Evolutionary conservation across 1,139 yeast genomes (phyloP).

Genomic region (Suhomyces anneliseae): DNA sequence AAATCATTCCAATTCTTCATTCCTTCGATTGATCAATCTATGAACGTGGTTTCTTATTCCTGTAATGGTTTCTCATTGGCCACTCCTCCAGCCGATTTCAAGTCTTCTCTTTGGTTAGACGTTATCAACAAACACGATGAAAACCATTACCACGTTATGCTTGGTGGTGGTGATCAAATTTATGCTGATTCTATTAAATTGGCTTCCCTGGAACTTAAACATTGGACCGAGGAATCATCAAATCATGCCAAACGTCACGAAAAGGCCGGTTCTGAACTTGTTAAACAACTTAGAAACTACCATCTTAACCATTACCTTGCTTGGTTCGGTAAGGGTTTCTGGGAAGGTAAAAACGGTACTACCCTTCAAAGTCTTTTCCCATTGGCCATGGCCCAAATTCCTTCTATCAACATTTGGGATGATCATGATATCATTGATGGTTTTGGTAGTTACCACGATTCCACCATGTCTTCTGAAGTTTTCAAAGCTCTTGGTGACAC

Average conservation of each 20-base stretch:
- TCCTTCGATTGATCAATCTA: slow-evolving; percentile 59
- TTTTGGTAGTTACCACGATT: slow-evolving; percentile 80
- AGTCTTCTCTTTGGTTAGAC: slow-evolving; percentile 83
- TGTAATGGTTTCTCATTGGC: slow-evolving; percentile 91
- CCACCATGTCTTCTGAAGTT: slow-evolving; percentile 69
- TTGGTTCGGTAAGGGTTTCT: slow-evolving; percentile 90
- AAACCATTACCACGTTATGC: slow-evolving; percentile 84
- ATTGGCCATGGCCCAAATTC: slow-evolving; percentile 75
- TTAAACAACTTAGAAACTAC: slow-evolving; percentile 56
- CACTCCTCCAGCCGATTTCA: slow-evolving; percentile 64
- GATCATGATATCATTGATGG: slow-evolving; percentile 96
- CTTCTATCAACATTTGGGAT: slow-evolving; percentile 81
- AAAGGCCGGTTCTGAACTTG: slow-evolving; percentile 48
- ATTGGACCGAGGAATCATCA: slow-evolving; percentile 64
- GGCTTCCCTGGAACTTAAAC: slow-evolving; percentile 51
- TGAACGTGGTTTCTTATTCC: slow-evolving; percentile 80
- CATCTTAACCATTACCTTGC: slow-evolving; percentile 72
- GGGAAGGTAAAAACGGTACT: slow-evolving; percentile 67
- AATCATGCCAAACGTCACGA: slow-evolving; percentile 38
- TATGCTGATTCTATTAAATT: slow-evolving; percentile 81
- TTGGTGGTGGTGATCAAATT: slow-evolving; percentile 97
- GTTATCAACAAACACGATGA: slow-evolving; percentile 66
- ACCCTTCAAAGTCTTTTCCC: slow-evolving; percentile 72
- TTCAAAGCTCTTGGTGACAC: slow-evolving; percentile 70
- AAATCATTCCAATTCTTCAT: slow-evolving; percentile 52